Evolutionary conservation across 129 eudicot genomes (phyloP), one percentile per base, ranked within the genome.

Genomic region (Gnaphalium uliginosum): DNA sequence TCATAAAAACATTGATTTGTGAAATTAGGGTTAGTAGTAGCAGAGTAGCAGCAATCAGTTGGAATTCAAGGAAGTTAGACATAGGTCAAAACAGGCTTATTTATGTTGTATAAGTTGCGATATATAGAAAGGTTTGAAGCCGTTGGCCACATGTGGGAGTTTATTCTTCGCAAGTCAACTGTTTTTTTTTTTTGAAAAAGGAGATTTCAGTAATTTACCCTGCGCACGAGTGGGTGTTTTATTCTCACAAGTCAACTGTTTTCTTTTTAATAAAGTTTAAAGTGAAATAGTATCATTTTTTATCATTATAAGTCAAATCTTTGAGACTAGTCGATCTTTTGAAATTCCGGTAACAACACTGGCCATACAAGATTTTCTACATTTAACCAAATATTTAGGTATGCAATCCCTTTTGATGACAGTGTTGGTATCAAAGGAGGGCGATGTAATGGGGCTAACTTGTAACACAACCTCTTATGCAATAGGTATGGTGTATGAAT

Each of bases 31-130:
- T 71, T 57, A 29, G 23, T 65, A 37, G 30, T 37, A 23, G 50
- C 50, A 41, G 15, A 41, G 0, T 41, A 51, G 72, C 64, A 9
- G 11, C 17, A 62, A 37, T 76, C 19, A 18, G 2, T 23, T 71
- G 37, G 53, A 70, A 35, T 65, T 69, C 4, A 30, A 67, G 21
- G 56, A 68, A 57, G 66, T 33, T 76, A 64, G 77, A 63, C 22
- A 32, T 58, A 0, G 65, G 32, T 24, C 17, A 24, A 26, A 59
- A 1, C 17, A 59, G 5, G 17, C 17, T 23, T 59, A 59, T 23
- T 0, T 8, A 23, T 23, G 65, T 23, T 13, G 18, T 59, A 59
- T 17, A 33, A 32, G 43, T 62, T 71, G 5, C 14, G 10, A 21
- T 43, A 62, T 3, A 3, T 24, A 5, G 65, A 23, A 26, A 27